A percentile compares a stretch with the other conserved stretches of the same genome.
Evolutionary conservation across 2,329 filamentous ascomycete genomes (phyloP).

Genomic region (Trichoderma cornu-damae): DNA sequence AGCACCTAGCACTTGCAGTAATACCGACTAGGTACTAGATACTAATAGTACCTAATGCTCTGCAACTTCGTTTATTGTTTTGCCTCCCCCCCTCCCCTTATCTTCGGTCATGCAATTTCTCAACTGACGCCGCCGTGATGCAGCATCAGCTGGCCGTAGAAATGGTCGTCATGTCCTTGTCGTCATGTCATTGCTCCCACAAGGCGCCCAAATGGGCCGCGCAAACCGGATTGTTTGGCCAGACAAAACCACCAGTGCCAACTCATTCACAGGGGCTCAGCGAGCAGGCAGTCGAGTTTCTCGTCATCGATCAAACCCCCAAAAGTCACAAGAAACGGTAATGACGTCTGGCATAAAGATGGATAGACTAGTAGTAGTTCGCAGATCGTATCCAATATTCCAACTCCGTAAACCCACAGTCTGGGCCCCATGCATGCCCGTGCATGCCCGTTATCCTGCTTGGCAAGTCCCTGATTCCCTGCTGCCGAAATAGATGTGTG

Average conservation of each 20-base stretch:
- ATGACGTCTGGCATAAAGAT: neutral
- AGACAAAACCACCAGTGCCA: too few species aligned
- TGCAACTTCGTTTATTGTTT: too few species aligned
- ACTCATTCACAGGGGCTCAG: too few species aligned
- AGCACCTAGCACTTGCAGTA: too few species aligned
- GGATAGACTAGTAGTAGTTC: neutral
- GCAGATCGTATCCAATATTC: slow-evolving; percentile 7
- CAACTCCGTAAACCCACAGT: slow-evolving; percentile 13
- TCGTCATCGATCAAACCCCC: too few species aligned
- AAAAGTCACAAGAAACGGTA: neutral
- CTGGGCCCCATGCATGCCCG: slow-evolving; percentile 24
- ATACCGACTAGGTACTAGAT: too few species aligned
- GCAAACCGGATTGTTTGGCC: neutral
- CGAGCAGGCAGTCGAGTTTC: too few species aligned
- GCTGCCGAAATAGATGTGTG: slow-evolving; percentile 12
- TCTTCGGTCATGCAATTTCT: neutral
- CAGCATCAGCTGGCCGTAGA: neutral
- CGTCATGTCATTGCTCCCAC: neutral
- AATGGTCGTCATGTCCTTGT: neutral
- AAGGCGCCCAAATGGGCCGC: neutral
- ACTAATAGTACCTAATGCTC: too few species aligned
- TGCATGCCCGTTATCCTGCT: slow-evolving; percentile 27
- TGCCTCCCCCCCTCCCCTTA: neutral
- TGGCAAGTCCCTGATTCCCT: slow-evolving; percentile 16
- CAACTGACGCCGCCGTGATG: neutral